Evolutionary conservation across 768 basidiomycete species (phyloP), one percentile per base, ranked within the genome.

Genomic region (Myochromella boudieri): DNA sequence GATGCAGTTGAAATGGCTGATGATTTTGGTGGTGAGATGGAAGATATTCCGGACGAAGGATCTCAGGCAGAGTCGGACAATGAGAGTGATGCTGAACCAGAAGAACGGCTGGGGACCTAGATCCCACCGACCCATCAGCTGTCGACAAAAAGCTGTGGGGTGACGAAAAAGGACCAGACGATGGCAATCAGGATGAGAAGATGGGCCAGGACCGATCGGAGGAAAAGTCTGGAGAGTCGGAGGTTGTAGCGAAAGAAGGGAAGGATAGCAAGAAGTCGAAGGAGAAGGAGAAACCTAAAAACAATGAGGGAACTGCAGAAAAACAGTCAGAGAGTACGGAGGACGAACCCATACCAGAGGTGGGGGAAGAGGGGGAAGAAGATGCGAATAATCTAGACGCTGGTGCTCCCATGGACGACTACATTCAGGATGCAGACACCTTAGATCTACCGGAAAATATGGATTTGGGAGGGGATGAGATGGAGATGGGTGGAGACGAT

Each of bases 121-220:
- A 95, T 66, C 78, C 83, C 2, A 71, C 78, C 14, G 95, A 97
- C 67, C 87, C 91, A 7, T 75, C 81, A 20, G 84, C 85, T 0
- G 80, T 97, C 11, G 95, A 98, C 60, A 95, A 99, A 69, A 97
- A 98, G 70, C 72, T 99, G 55, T 98, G 97, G 95, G 93, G 89
- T 15, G 90, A 95, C 52, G 87, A 95, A 55, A 65, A 72, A 40
- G 80, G 79, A 10, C 75, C 80, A 3, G 72, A 78, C 21, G 75
- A 81, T 11, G 68, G 75, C 17, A 64, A 73, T n/a, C 66, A 65
- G 21, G 75, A 83, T 36, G 77, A 81, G 37, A 80, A 83, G 60
- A 69, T 76, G 18, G 69, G 82, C 45, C 68, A 87, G 52, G 83
- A 89, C 52, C 78, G 74, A 55, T 81, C 83, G 28, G 69, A 72